phyloP scores from a whole-genome alignment of 768 basidiomycete genomes.

The Mycena amicta region DNA sequence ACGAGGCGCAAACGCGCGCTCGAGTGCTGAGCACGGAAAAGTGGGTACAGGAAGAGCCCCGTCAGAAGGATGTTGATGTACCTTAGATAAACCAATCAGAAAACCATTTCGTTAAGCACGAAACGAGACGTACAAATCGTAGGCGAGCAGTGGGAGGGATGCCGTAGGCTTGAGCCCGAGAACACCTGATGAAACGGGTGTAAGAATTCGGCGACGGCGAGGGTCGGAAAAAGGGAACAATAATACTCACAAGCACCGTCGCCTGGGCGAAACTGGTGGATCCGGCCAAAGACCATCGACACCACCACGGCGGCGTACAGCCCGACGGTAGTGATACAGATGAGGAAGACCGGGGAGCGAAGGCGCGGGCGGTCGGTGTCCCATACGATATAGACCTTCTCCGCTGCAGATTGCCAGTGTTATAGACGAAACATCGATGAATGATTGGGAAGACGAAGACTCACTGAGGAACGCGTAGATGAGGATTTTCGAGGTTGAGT shows the following conservation, averaged over 20 bases:
- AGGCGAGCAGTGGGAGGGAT: constrained; percentile 46
- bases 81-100: constrained; percentile 14
- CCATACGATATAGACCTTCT: constrained; percentile 53
- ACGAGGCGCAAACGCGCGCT: constrained; percentile 38
- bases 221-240: no score
- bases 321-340: constrained; percentile 38
- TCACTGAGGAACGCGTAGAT: constrained; percentile 50
- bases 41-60: constrained; percentile 49
- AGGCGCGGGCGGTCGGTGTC: constrained; percentile 34
- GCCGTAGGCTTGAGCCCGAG: constrained; percentile 49
- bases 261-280: constrained; percentile 33
- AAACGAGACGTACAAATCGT: constrained; percentile 44
- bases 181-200: constrained; percentile 21
- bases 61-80: constrained; percentile 42
- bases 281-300: constrained; percentile 40
- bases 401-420: constrained; percentile 34
- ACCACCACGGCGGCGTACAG: constrained; percentile 43
- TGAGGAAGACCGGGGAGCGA: constrained; percentile 44
- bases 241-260: constrained; percentile 42
- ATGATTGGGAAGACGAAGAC: constrained; percentile 18
- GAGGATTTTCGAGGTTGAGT: constrained; percentile 45
- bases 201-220: no score
- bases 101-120: background rate
- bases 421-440: background rate
- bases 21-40: constrained; percentile 37